Evolutionary conservation across 441 rosid species (phyloP), one percentile per base, ranked within the genome.

Genomic region (Gossypium gossypioides): DNA sequence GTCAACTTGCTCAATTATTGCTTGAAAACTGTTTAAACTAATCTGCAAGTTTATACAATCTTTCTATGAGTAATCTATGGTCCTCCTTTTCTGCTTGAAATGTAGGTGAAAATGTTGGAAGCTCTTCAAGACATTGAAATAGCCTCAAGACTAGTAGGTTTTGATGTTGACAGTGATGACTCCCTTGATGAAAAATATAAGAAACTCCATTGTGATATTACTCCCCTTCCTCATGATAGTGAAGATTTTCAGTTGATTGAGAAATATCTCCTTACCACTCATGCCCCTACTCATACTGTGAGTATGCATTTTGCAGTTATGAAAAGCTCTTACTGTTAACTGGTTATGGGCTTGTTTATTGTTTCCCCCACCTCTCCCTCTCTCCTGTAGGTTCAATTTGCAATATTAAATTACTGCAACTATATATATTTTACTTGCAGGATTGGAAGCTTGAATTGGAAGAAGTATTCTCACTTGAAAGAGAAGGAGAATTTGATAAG

Each of bases 71-170:
- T 71, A 50, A 68, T 72, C 62, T 15, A 60, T 55, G 2, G 48
- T 48, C 44, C 61, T 75, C 46, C 62, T 6, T 68, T 81, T 81
- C 59, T 68, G 68, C 76, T 72, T 61, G 55, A 74, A 18, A 72
- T 58, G 40, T 84, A 91, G 98, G 97, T 96, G 81, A 92, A 96
- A 91, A 92, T 96, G 96, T 84, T 96, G 42, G 99, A 96, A 84
- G 98, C 98, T 59, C 94, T 96, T 72, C 96, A 92, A 81, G 97
- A 96, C 74, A 96, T 92, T 70, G 98, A 96, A 83, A 89, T 96
- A 77, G 99, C 99, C 72, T 92, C 99, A 63, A 91, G 91, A 90
- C 82, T 96, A 79, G 97, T 96, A 68, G 99, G 97, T 61, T 96
- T 96, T 79, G 99, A 87, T 83, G 84, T 68, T 63, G 92, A 91